phyloP scores from a whole-genome alignment of 768 basidiomycete genomes.

The Artomyces pyxidatus region DNA sequence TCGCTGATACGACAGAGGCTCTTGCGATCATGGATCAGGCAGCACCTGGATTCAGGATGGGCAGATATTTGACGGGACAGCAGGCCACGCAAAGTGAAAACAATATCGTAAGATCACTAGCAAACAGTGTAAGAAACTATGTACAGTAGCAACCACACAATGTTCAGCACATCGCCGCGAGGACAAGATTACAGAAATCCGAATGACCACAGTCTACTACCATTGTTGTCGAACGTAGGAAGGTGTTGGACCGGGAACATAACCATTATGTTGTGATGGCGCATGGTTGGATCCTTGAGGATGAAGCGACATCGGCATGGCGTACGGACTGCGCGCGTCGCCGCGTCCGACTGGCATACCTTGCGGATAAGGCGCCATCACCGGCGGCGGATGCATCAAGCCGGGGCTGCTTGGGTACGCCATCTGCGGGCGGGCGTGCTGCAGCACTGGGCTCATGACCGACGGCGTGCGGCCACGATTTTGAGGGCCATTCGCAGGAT shows the following conservation, averaged over 20 bases:
- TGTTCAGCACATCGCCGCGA: neutral
- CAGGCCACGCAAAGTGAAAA: no score
- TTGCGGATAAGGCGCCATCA: conserved; percentile 25
- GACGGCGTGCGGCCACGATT: conserved; percentile 36
- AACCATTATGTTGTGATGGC: conserved; percentile 24
- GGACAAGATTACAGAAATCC: conserved; percentile 7
- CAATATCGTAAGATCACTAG: conserved; percentile 1
- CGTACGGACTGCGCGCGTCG: conserved; percentile 24
- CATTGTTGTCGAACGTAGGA: conserved; percentile 41
- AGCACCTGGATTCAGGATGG: no score
- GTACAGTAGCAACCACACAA: conserved; percentile 1
- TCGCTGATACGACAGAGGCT: no score
- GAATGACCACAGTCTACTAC: conserved; percentile 25
- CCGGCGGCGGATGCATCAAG: conserved; percentile 45
- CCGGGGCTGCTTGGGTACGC: conserved; percentile 60
- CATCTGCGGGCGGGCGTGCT: conserved; percentile 29
- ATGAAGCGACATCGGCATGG: conserved; percentile 32
- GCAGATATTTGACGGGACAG: no score
- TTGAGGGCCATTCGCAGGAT: conserved; percentile 28
- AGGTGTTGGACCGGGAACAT: conserved; percentile 32
- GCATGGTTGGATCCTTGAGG: conserved; percentile 14
- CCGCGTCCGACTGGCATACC: conserved; percentile 29
- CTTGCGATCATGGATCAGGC: no score
- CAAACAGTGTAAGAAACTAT: conserved; percentile 3
- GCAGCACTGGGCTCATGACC: conserved; percentile 68